Percentiles rank a stretch among this genome's conserved stretches.
These are phyloP conservation scores for Yamadazyma spencermartinsiae DNA, from an alignment of 1,139 yeast genomes.

Conservation along the genomic window DNA sequence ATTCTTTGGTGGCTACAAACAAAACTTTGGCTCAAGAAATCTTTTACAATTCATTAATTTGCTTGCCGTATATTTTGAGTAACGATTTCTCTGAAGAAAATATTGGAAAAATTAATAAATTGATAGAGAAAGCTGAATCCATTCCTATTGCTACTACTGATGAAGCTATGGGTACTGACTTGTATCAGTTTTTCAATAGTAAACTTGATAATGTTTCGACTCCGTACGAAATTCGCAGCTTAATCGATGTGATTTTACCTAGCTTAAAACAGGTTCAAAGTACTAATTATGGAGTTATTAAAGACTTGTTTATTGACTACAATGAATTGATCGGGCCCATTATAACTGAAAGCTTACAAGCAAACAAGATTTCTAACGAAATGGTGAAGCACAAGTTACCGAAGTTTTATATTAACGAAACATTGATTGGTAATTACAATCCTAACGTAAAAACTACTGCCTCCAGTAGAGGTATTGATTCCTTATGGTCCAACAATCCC, in stretches of 20 bases:
- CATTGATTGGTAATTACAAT: conserved; percentile 29
- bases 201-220: conserved; percentile 30
- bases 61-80: conserved; percentile 68
- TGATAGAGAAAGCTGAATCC: conserved; percentile 45
- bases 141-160: conserved; percentile 35
- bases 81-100: conserved; percentile 40
- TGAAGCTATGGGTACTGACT: conserved; percentile 21
- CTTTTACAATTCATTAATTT: conserved; percentile 60
- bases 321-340: conserved; percentile 35
- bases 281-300: conserved; percentile 28
- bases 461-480: conserved; percentile 27
- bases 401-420: conserved; percentile 47
- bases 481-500: conserved; percentile 48
- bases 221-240: conserved; percentile 57
- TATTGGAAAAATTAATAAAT: conserved; percentile 38
- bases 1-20: conserved; percentile 42
- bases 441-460: conserved; percentile 24
- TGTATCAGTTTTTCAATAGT: conserved; percentile 39
- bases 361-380: conserved; percentile 41
- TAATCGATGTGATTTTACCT: conserved; percentile 54
- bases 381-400: conserved; percentile 48
- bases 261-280: conserved; percentile 46
- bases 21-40: conserved; percentile 70
- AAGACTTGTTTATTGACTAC: conserved; percentile 35
- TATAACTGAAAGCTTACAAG: conserved; percentile 33